Percentiles rank a stretch among this genome's conserved stretches.
phyloP scores from a whole-genome alignment of 1,284 basidiomycete species.

The Peniophora sp. region DNA sequence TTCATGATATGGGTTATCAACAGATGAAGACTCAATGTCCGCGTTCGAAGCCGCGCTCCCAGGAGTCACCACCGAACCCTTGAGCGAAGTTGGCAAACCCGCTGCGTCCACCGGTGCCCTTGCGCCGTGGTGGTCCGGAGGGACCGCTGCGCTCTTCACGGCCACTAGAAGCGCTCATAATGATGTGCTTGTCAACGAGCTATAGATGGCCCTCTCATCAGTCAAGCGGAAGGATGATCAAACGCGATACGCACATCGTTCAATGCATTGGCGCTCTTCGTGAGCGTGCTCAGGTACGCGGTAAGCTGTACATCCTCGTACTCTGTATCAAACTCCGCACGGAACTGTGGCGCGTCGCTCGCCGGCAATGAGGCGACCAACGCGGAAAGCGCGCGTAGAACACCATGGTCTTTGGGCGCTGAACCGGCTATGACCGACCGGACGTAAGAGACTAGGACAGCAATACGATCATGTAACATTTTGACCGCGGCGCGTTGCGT shows the following conservation, averaged over 20 bases:
- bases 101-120: slow-evolving; percentile 5
- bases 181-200: slow-evolving; percentile 29
- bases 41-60: too few species aligned
- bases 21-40: too few species aligned
- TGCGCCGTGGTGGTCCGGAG: slow-evolving; percentile 6
- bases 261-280: slow-evolving; percentile 78
- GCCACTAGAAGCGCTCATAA: slow-evolving; percentile 19
- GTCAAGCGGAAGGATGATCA: not conserved
- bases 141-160: slow-evolving; percentile 21
- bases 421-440: slow-evolving; percentile 67
- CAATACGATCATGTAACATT: slow-evolving; percentile 90
- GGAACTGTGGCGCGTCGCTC: slow-evolving; percentile 71
- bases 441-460: slow-evolving; percentile 79
- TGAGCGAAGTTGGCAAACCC: not conserved
- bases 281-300: slow-evolving; percentile 80
- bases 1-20: too few species aligned
- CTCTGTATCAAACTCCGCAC: slow-evolving; percentile 85
- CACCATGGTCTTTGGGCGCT: slow-evolving; percentile 67
- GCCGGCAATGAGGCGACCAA: slow-evolving; percentile 83
- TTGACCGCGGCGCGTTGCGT: slow-evolving; percentile 92
- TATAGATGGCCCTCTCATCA: slow-evolving; percentile 6
- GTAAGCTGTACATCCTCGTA: slow-evolving; percentile 94
- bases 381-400: slow-evolving; percentile 79
- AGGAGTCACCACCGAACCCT: too few species aligned
- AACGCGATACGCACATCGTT: slow-evolving; percentile 67